Evolutionary conservation across 2,329 filamentous ascomycete genomes (phyloP).

Genomic region (Fusarium robinianum): DNA sequence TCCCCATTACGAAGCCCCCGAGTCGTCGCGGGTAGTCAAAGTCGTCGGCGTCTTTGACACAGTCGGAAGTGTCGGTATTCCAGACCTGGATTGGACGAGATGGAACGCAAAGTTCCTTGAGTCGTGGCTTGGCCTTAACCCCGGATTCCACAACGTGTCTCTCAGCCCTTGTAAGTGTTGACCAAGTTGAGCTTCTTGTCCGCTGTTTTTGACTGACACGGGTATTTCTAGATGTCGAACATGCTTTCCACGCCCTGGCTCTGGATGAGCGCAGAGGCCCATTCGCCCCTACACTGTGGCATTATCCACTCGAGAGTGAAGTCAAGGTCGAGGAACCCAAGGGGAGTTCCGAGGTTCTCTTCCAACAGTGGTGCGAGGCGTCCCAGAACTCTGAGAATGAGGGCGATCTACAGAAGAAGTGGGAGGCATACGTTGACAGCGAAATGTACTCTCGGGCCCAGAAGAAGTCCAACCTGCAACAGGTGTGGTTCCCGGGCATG

Average conservation of each 20-base stretch:
- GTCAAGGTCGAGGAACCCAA: conserved; percentile 5
- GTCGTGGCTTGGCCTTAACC: conserved; percentile 24
- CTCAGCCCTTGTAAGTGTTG: conserved; percentile 32
- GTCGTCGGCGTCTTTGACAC: conserved; percentile 35
- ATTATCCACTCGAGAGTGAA: conserved; percentile 21
- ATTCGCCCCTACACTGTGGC: conserved; percentile 40
- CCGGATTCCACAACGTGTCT: conserved; percentile 33
- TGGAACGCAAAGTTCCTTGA: conserved; percentile 31
- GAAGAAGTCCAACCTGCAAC: conserved; percentile 25
- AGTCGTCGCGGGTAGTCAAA: conserved; percentile 27
- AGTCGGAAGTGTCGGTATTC: conserved; percentile 34
- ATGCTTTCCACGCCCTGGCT: conserved; percentile 60
- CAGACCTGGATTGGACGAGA: conserved; percentile 31
- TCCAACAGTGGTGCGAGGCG: conserved; percentile 14
- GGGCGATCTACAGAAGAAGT: conserved; percentile 16
- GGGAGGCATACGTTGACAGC: conserved; percentile 24
- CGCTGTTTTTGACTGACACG: too few species aligned
- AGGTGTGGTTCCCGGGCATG: conserved; percentile 37
- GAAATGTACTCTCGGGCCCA: conserved; percentile 24
- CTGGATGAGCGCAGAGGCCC: conserved; percentile 54
- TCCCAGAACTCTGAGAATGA: conserved; percentile 12
- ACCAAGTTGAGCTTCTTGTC: too few species aligned
- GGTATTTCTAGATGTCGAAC: conserved; percentile 46
- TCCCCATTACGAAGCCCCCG: conserved; percentile 31
- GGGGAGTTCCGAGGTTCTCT: conserved; percentile 18